These are phyloP conservation scores for Oryza longistaminata DNA, from an alignment of 176 grass and related monocot species.

Conservation along the genomic window DNA sequence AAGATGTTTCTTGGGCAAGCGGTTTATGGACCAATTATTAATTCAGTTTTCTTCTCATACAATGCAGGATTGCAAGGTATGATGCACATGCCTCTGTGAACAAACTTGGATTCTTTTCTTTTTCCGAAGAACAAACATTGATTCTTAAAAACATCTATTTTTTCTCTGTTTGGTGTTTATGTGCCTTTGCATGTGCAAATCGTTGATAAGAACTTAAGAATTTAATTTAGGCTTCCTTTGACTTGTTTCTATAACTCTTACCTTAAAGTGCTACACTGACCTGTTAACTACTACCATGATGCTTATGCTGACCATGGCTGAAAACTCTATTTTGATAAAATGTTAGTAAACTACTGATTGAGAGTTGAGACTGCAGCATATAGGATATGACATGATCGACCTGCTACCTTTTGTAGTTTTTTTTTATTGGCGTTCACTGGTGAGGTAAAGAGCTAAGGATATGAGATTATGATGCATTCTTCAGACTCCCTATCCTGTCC, in stretches of 20 bases:
- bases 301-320: background rate
- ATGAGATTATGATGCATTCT: background rate
- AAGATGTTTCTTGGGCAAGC: conserved; percentile 95
- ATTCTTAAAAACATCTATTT: conserved; percentile 11
- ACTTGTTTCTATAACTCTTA: background rate
- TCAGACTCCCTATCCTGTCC: background rate
- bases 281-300: background rate
- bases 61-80: conserved; percentile 97
- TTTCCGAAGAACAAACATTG: no score
- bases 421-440: background rate
- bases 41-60: conserved; percentile 84
- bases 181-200: background rate
- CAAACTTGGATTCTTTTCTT: background rate
- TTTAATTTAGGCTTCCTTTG: background rate
- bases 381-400: background rate
- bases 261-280: background rate
- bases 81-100: background rate
- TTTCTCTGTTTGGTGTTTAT: background rate
- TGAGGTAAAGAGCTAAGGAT: background rate
- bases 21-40: conserved; percentile 91
- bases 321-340: background rate
- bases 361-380: background rate
- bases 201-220: background rate
- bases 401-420: background rate
- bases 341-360: conserved; percentile 5